Percentiles rank a stretch among this genome's conserved stretches.
These are phyloP conservation scores for Globisporangium nodosum DNA, from an alignment of 352 stramenopile genomes.

Conservation along the genomic window DNA sequence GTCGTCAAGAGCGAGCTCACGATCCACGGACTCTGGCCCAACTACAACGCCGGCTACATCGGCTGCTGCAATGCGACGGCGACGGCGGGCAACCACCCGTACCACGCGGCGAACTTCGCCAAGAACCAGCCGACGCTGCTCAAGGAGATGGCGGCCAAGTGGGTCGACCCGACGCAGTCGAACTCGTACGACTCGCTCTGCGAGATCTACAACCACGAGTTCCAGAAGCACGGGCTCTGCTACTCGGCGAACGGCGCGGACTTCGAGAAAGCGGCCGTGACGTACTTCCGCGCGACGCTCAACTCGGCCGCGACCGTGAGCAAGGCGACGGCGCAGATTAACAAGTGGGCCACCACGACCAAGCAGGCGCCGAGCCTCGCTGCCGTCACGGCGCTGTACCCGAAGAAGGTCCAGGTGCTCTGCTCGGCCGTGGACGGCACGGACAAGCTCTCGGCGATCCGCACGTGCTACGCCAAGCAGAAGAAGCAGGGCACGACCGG, in stretches of 20 bases:
- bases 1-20: slow-evolving; percentile 43
- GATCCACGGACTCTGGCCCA: slow-evolving; percentile 76
- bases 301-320: slow-evolving; percentile 37
- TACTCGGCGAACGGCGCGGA: slow-evolving; percentile 32
- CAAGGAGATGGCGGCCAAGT: slow-evolving; percentile 43
- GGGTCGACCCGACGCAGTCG: slow-evolving; percentile 55
- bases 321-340: slow-evolving; percentile 44
- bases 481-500: slow-evolving; percentile 8
- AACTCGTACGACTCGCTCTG: slow-evolving; percentile 65
- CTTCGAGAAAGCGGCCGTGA: slow-evolving; percentile 13
- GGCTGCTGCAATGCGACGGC: slow-evolving; percentile 67
- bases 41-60: slow-evolving; percentile 70
- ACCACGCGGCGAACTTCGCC: slow-evolving; percentile 37
- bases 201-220: slow-evolving; percentile 85
- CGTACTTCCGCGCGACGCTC: slow-evolving; percentile 16
- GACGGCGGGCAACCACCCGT: slow-evolving; percentile 50
- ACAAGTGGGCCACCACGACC: slow-evolving; percentile 34
- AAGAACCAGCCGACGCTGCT: slow-evolving; percentile 40
- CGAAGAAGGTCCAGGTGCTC: slow-evolving; percentile 56
- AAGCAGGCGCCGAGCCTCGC: slow-evolving; percentile 23
- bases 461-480: slow-evolving; percentile 59
- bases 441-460: slow-evolving; percentile 67
- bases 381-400: slow-evolving; percentile 44
- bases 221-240: slow-evolving; percentile 85
- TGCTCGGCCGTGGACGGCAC: slow-evolving; percentile 50